Conservation (phyloP, 2,329 filamentous ascomycete species). For the Pseudogymnoascus destructans region DNA sequence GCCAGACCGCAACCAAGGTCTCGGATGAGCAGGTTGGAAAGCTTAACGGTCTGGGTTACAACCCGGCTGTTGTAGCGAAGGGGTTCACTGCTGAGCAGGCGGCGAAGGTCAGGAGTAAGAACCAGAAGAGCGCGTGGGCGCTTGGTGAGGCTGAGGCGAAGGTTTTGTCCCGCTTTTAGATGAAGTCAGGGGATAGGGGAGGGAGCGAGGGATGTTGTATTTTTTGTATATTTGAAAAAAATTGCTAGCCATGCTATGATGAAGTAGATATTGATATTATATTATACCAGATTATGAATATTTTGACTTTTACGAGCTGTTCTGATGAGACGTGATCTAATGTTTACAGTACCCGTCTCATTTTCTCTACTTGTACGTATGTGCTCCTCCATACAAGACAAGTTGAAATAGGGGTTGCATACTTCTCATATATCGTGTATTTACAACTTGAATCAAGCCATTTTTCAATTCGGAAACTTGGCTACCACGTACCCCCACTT, state of each 20-base stretch:
- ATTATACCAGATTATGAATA: neutral
- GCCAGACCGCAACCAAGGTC: constrained; percentile 39
- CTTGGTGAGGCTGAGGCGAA: constrained; percentile 61
- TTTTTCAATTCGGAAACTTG: neutral
- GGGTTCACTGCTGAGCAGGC: constrained; percentile 75
- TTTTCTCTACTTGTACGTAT: neutral
- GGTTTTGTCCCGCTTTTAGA: constrained; percentile 56
- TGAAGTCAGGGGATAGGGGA: neutral
- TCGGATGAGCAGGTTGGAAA: constrained; percentile 51
- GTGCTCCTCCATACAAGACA: neutral
- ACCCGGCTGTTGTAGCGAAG: constrained; percentile 79
- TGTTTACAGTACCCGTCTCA: neutral
- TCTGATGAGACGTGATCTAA: neutral
- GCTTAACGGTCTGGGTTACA: constrained; percentile 66
- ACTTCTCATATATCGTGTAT: neutral
- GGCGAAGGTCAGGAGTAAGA: constrained; percentile 55
- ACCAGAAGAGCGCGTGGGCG: constrained; percentile 55
- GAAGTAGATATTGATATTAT: constrained; percentile 3
- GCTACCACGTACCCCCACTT: neutral
- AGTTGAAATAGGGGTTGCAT: neutral
- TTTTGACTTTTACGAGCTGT: neutral
- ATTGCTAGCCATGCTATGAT: constrained; percentile 1
- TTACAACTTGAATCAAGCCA: neutral
- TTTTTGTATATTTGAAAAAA: neutral
- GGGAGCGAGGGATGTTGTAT: neutral